Evolutionary conservation across 768 basidiomycete species (phyloP), one percentile per base, ranked within the genome.

Genomic region (Phanerochaete sordida): DNA sequence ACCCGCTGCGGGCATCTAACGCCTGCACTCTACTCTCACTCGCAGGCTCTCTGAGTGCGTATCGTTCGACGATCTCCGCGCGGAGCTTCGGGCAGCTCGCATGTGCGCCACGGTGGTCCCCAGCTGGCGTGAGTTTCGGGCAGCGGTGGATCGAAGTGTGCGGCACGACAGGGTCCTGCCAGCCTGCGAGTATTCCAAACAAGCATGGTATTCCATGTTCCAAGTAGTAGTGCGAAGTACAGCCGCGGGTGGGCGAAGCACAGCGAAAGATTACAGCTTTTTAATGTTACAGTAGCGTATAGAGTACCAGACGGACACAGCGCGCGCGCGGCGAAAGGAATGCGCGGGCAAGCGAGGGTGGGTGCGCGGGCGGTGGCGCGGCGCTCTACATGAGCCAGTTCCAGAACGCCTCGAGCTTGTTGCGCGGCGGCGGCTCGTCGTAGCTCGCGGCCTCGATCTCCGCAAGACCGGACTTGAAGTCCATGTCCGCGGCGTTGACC

Each of bases 401-500:
- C 76, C 77, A 77, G 35, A 74, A 56, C 59, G 69, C 70, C 51
- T 71, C 74, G 16, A 62, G 55, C 62, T 69, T 67, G 52, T 70
- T 75, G 31, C 60, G 65, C 0, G 77, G 74, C 5, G 71, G 66
- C 28, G 69, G 68, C 58, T 75, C 72, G 52, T 76, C 74, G 49
- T 61, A 70, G 64, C 62, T 63, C 3, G 66, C 74, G n/a, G 75
- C 74, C 62, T 75, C 70, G 50, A 77, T 70, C 66, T 75, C 73
- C 37, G 70, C 74, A 9, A 77, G 64, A 19, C 75, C 77, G 11
- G 70, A 68, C 47, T 69, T 62, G 65, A 80, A 79, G 70, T 81
- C 80, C 78, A 83, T 81, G 56, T 81, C 72, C 12, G 43, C 52
- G 15, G 68, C 65, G 28, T 56, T 48, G 26, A 61, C 48, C 24